phyloP scores from a whole-genome alignment of 2,329 filamentous ascomycete genomes.

The Thelonectria rubi region DNA sequence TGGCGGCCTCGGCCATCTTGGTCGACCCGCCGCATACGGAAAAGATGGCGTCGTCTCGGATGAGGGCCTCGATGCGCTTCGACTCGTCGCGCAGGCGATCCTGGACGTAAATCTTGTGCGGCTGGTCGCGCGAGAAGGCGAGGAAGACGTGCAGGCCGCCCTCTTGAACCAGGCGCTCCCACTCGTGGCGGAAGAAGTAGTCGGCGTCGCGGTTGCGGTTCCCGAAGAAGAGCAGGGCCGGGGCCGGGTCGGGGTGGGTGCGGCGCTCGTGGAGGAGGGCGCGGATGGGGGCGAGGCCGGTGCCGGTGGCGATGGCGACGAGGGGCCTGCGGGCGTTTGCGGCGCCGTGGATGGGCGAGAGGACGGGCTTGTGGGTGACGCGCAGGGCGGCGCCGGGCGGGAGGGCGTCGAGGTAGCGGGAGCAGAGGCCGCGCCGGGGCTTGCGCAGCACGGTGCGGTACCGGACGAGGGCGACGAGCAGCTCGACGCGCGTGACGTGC shows the following conservation, averaged over 20 bases:
- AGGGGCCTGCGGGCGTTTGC: slow-evolving; percentile 62
- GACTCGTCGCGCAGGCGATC: slow-evolving; percentile 59
- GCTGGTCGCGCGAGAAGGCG: slow-evolving; percentile 60
- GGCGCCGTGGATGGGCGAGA: slow-evolving; percentile 52
- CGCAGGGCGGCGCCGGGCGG: slow-evolving; percentile 64
- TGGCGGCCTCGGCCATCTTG: slow-evolving; percentile 66
- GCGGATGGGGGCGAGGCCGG: slow-evolving; percentile 85
- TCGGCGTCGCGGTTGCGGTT: slow-evolving; percentile 79
- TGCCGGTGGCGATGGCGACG: slow-evolving; percentile 84
- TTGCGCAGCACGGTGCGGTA: slow-evolving; percentile 89
- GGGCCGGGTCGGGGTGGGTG: slow-evolving; percentile 41
- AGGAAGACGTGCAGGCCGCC: slow-evolving; percentile 49
- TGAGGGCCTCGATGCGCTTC: slow-evolving; percentile 42
- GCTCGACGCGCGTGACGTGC: slow-evolving; percentile 65
- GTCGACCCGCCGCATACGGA: slow-evolving; percentile 66
- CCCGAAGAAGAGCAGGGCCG: slow-evolving; percentile 80
- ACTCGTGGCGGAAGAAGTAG: slow-evolving; percentile 84
- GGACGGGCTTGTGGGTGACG: slow-evolving; percentile 65
- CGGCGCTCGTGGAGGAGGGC: slow-evolving; percentile 81
- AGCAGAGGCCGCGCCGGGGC: slow-evolving; percentile 87
- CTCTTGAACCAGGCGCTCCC: slow-evolving; percentile 54
- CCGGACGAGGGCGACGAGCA: slow-evolving; percentile 88
- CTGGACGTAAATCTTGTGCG: slow-evolving; percentile 65
- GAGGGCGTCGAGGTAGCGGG: slow-evolving; percentile 80
- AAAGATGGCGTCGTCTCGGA: slow-evolving; percentile 56